Base-by-base conservation (phyloP, 306 rosid genomes). In the Pyrus communis region DNA sequence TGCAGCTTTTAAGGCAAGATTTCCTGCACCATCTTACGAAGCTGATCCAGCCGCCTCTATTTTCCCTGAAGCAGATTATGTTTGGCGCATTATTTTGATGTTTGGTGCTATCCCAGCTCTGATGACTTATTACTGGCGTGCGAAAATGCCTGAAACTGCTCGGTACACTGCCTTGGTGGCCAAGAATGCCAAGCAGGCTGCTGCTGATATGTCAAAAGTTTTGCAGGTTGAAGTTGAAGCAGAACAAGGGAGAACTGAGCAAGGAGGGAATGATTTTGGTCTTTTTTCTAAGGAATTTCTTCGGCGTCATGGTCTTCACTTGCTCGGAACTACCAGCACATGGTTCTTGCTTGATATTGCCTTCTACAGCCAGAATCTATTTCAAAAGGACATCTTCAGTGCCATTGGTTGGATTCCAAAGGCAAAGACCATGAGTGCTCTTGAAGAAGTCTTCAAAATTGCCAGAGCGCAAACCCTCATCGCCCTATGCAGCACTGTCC, bases 71-170 rank as follows among this genome's bases (percentile, higher is more conserved):
- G 89, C 90, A 22, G 98, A 93, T 80, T 93, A 87, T 33, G 96
- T 80, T n/a, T 93, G 97, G 98, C 82, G 98, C 64, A 86, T 91
- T 51, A 79, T 93, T 70, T 64, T 91, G 67, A 93, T 93, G 91
- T 89, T 89, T 45, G 98, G 97, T 4, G 92, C 97, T 3, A 38
- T 93, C n/a, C 97, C 98, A 0, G 98, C 98, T 22, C 13, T 84
- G 23, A 69, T 91, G 1, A 93, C 98, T 11, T 93, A 88, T 69
- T 91, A 89, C 61, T 93, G 93, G 93, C 86, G 97, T 0, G 84
- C 88, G 90, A 91, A 88, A 71, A 93, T 93, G 97, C 98, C 97
- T 0, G 96, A 93, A 74, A 93, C 98, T 18, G 97, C 98, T 10
- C 88, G 98, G 23, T 93, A 91, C 85, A 93, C 96, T 21, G 97